phyloP scores from a whole-genome alignment of 2,329 filamentous ascomycete genomes.

The Xylariaceae sp. region DNA sequence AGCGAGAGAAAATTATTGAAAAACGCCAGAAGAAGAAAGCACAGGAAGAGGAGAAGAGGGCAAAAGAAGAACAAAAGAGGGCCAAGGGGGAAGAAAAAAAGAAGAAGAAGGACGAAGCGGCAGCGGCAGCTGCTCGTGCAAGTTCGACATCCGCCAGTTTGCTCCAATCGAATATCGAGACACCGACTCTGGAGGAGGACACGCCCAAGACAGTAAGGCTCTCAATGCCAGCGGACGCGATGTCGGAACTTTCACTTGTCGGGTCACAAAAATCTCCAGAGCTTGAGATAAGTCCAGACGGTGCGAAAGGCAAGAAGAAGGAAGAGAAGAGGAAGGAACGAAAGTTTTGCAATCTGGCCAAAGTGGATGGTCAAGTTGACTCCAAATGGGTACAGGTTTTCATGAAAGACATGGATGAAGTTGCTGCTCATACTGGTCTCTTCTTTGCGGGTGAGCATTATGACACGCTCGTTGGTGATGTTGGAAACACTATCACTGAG shows the following conservation, averaged over 20 bases:
- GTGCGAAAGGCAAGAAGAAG: constrained; percentile 10
- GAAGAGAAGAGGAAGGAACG: constrained; percentile 48
- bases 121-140: neutral
- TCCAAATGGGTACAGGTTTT: constrained; percentile 72
- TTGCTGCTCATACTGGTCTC: constrained; percentile 77
- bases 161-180: neutral
- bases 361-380: constrained; percentile 55
- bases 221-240: neutral
- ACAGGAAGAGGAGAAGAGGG: constrained; percentile 39
- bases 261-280: too few relatives aligned
- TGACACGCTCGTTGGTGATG: constrained; percentile 71
- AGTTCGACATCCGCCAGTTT: neutral
- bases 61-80: constrained; percentile 35
- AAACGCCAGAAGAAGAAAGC: constrained; percentile 46
- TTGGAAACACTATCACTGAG: constrained; percentile 59
- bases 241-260: neutral
- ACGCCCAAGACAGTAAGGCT: neutral
- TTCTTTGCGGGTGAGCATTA: constrained; percentile 74
- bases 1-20: constrained; percentile 57
- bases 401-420: constrained; percentile 81
- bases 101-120: constrained; percentile 1
- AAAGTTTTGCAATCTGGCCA: constrained; percentile 75
- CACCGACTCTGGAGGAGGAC: neutral
- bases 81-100: constrained; percentile 12
- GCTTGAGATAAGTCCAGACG: neutral